Evolutionary conservation across 2,329 filamentous ascomycete genomes (phyloP).

Genomic region (Seiridium unicorne): DNA sequence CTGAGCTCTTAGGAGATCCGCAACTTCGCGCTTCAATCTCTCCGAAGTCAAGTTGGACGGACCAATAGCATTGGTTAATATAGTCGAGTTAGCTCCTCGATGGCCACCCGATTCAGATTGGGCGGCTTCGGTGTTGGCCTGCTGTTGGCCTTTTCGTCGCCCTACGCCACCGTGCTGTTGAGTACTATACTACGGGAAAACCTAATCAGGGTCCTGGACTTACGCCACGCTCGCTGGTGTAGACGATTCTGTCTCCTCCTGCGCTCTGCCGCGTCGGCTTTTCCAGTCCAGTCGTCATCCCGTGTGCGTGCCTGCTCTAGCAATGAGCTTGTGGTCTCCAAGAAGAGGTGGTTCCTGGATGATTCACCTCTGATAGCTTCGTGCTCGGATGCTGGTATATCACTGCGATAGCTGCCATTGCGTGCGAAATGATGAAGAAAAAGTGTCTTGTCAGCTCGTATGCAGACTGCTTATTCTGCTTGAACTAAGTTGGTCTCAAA

Average conservation of each 20-base stretch:
- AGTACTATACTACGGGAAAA: not conserved
- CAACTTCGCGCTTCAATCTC: not conserved
- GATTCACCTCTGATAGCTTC: not conserved
- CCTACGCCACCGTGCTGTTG: not conserved
- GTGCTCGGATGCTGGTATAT: not conserved
- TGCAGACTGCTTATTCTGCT: conserved; percentile 6
- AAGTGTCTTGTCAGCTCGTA: not conserved
- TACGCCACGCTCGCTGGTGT: conserved; percentile 34
- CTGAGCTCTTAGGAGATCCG: not conserved
- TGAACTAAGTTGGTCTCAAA: not conserved
- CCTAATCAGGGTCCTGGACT: conserved; percentile 5
- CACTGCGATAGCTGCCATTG: not conserved
- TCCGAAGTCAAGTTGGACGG: not conserved
- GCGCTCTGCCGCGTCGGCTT: conserved; percentile 25
- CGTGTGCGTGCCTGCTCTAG: conserved; percentile 14
- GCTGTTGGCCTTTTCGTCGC: not conserved
- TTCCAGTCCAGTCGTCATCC: conserved; percentile 34
- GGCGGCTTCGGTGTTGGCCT: not conserved
- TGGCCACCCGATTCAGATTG: too few species aligned
- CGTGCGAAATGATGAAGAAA: not conserved
- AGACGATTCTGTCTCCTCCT: conserved; percentile 32
- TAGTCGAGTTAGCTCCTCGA: too few species aligned
- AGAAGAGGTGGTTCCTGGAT: not conserved
- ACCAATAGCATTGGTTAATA: too few species aligned
- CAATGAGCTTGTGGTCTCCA: not conserved